Evolutionary conservation across 768 basidiomycete genomes (phyloP), one percentile per base, ranked within the genome.

Genomic region (Lactifluus echinatus): DNA sequence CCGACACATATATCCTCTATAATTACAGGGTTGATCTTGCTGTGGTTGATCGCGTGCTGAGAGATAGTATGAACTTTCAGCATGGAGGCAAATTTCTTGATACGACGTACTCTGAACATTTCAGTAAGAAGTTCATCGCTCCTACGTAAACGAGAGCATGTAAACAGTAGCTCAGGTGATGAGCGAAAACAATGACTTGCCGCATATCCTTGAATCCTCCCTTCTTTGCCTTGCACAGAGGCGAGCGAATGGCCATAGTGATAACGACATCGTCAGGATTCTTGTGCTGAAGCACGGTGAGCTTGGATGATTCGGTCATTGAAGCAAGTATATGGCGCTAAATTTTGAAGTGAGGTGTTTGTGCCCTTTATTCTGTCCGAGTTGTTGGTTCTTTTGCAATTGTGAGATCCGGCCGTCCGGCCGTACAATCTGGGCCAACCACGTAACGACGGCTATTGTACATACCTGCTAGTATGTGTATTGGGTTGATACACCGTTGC

Each of bases 1-100:
- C 89, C 91, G 23, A 93, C 83, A 62, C 84, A 85, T 51, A 93
- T 84, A 64, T 91, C 90, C 7, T 81, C 83, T 21, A 93, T 76
- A 29, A 83, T 72, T 23, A 69, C 71, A 5, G 87, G 86, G 59
- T 88, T 79, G 42, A 92, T 73, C 14, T 75, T 70, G 33, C 82
- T 82, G 53, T 76, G 75, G 0, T 72, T 69, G 51, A 88, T 75
- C n/a, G 76, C 72, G 73, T 85, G 77, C 83, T 87, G 43, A 46
- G 45, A 23, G 63, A 11, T 33, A 55, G 2, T 31, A 34, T 51
- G 57, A 37, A 19, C 23, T 36, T n/a, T 57, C 43, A 34, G 50
- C 57, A 59, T 49, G 46, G 60, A 59, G 21, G 57, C 60, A 31
- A 24, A 55, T 39, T 57, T 3, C 66, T 33, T 7, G 50, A 40